These are phyloP conservation scores for Jacaranda mimosifolia DNA, from an alignment of 257 asterid genomes.

Conservation along the genomic window DNA sequence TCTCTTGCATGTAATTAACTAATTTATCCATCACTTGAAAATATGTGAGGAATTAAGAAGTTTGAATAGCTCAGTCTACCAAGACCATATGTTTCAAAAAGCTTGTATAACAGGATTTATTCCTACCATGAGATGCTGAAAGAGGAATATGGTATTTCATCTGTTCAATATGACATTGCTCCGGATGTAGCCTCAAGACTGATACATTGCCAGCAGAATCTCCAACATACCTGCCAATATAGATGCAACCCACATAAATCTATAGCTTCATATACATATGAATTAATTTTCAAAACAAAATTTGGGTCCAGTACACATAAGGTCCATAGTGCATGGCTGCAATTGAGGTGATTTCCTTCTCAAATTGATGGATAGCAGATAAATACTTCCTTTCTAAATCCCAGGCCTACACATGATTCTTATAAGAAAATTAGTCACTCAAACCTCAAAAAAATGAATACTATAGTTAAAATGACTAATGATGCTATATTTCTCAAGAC, in stretches of 20 bases:
- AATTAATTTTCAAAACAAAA: conserved; percentile 9
- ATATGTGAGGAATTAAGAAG: neutral
- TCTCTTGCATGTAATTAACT: neutral
- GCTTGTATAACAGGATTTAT: neutral
- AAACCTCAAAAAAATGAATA: conserved; percentile 7
- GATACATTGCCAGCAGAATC: conserved; percentile 77
- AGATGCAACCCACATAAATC: conserved; percentile 28
- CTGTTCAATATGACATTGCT: conserved; percentile 52
- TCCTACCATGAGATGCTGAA: conserved; percentile 78
- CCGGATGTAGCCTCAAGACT: conserved; percentile 68
- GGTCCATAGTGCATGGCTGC: conserved; percentile 64
- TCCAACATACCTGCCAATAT: conserved; percentile 75
- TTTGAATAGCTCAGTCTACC: neutral
- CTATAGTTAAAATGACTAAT: neutral
- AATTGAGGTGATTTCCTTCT: conserved; percentile 71
- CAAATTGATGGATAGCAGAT: conserved; percentile 62
- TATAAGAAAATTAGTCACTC: conserved; percentile 23
- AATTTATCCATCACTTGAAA: neutral
- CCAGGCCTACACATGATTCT: conserved; percentile 73
- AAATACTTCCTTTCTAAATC: conserved; percentile 67
- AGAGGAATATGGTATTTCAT: conserved; percentile 83
- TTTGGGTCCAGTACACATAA: conserved; percentile 59
- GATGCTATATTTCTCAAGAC: neutral
- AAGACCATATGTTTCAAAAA: neutral
- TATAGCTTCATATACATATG: conserved; percentile 5